These are phyloP conservation scores for Kodamaea nitidulidarum DNA, from an alignment of 805 yeast genomes.

Conservation along the genomic window DNA sequence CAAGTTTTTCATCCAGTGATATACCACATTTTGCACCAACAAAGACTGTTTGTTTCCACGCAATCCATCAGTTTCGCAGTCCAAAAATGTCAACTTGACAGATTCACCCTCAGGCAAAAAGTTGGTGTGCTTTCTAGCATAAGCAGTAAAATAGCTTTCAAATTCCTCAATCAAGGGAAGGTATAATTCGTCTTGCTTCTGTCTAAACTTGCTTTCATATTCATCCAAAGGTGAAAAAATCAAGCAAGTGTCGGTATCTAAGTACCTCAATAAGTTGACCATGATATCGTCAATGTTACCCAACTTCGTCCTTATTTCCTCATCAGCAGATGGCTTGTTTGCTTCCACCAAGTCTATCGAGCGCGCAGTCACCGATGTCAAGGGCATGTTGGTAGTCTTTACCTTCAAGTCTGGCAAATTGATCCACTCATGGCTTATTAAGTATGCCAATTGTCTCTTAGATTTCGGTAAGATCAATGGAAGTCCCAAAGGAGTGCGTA, in stretches of 20 bases:
- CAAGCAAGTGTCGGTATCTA: slow-evolving; percentile 91
- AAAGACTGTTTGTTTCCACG: slow-evolving; percentile 72
- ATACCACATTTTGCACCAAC: slow-evolving; percentile 58
- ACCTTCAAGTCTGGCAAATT: slow-evolving; percentile 59
- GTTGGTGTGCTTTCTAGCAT: slow-evolving; percentile 25
- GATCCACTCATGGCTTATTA: slow-evolving; percentile 87
- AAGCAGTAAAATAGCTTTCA: slow-evolving; percentile 53
- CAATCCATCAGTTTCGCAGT: slow-evolving; percentile 77
- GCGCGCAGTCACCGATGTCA: slow-evolving; percentile 83
- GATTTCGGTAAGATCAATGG: slow-evolving; percentile 57
- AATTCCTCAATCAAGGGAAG: slow-evolving; percentile 68
- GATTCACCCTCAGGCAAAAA: slow-evolving; percentile 19
- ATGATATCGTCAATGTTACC: slow-evolving; percentile 59
- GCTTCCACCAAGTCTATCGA: slow-evolving; percentile 65
- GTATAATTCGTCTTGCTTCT: slow-evolving; percentile 74
- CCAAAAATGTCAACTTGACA: slow-evolving; percentile 55
- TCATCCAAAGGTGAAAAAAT: slow-evolving; percentile 79
- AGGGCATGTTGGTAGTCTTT: slow-evolving; percentile 75
- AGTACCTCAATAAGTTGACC: slow-evolving; percentile 64
- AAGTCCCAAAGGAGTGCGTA: slow-evolving; percentile 82
- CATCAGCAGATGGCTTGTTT: slow-evolving; percentile 31
- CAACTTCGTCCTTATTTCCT: slow-evolving; percentile 53
- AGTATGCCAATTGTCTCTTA: slow-evolving; percentile 61
- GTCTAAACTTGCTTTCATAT: slow-evolving; percentile 76
- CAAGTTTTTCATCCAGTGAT: slow-evolving; percentile 58